Evolutionary conservation across 2,329 filamentous ascomycete genomes (phyloP).

Genomic region (Dendryphion nanum): DNA sequence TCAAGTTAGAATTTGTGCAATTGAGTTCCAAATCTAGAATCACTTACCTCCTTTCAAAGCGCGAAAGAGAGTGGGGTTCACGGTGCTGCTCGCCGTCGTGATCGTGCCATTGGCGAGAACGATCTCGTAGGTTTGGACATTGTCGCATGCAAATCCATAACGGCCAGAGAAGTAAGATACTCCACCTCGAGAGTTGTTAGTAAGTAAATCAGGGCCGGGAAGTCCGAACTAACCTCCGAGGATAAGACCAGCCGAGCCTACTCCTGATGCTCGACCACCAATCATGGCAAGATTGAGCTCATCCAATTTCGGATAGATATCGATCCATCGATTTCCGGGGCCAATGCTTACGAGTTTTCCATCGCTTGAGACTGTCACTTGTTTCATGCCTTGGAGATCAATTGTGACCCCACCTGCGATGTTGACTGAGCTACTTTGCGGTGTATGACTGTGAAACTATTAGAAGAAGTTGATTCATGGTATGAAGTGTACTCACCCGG

Average conservation of each 20-base stretch:
- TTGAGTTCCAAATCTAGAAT: no score
- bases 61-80: conserved; percentile 26
- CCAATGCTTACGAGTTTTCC: conserved; percentile 17
- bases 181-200: conserved; percentile 23
- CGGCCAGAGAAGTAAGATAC: conserved; percentile 33
- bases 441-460: conserved; percentile 16
- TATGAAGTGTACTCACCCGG: conserved; percentile 10
- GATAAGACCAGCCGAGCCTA: conserved; percentile 22
- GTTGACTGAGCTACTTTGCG: conserved; percentile 22
- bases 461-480: conserved; percentile 1
- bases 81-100: conserved; percentile 23
- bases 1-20: no score
- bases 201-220: background rate
- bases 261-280: conserved; percentile 20
- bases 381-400: conserved; percentile 23
- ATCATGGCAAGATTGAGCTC: conserved; percentile 15
- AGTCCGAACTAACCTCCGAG: conserved; percentile 22
- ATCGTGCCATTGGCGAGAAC: conserved; percentile 37
- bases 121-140: conserved; percentile 33
- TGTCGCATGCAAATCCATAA: conserved; percentile 33
- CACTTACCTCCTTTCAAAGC: conserved; percentile 39
- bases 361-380: conserved; percentile 18
- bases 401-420: conserved; percentile 27
- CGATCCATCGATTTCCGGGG: conserved; percentile 23
- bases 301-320: conserved; percentile 23